phyloP scores from a whole-genome alignment of 1,139 yeast species.

The Wickerhamomyces sp. region DNA sequence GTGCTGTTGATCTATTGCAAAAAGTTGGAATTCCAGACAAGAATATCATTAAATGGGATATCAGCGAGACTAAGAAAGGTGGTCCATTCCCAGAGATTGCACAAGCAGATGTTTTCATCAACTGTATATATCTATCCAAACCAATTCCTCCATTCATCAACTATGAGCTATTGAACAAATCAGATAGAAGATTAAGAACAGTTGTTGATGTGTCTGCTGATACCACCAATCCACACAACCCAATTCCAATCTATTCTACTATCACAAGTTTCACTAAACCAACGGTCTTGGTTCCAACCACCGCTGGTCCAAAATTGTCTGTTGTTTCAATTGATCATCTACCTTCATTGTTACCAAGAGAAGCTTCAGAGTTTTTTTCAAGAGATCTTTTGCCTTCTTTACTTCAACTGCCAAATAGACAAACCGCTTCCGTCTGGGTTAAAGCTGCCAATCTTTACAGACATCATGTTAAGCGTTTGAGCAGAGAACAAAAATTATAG shows the following conservation, averaged over 20 bases:
- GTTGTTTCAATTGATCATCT: conserved; percentile 96
- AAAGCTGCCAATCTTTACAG: conserved; percentile 81
- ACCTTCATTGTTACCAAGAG: conserved; percentile 94
- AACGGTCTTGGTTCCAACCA: conserved; percentile 74
- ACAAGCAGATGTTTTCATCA: conserved; percentile 79
- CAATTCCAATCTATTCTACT: conserved; percentile 85
- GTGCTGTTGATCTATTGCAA: conserved; percentile 80
- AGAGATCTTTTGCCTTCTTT: conserved; percentile 84
- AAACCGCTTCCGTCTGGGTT: conserved; percentile 83
- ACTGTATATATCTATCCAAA: conserved; percentile 89
- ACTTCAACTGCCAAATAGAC: conserved; percentile 75
- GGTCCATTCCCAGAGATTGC: conserved; percentile 96
- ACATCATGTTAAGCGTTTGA: conserved; percentile 70
- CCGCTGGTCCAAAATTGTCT: conserved; percentile 77
- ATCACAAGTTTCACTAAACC: conserved; percentile 92
- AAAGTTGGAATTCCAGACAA: conserved; percentile 86
- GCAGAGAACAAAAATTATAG: conserved; percentile 33
- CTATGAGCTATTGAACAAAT: conserved; percentile 56
- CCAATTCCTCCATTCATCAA: conserved; percentile 92
- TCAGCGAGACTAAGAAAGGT: conserved; percentile 92
- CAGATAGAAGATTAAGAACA: conserved; percentile 71
- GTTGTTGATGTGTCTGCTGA: conserved; percentile 98
- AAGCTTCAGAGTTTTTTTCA: conserved; percentile 88
- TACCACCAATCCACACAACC: conserved; percentile 97
- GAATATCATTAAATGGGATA: conserved; percentile 89